phyloP scores from a whole-genome alignment of 78 protist species.

The Cavenderia fasciculata region DNA sequence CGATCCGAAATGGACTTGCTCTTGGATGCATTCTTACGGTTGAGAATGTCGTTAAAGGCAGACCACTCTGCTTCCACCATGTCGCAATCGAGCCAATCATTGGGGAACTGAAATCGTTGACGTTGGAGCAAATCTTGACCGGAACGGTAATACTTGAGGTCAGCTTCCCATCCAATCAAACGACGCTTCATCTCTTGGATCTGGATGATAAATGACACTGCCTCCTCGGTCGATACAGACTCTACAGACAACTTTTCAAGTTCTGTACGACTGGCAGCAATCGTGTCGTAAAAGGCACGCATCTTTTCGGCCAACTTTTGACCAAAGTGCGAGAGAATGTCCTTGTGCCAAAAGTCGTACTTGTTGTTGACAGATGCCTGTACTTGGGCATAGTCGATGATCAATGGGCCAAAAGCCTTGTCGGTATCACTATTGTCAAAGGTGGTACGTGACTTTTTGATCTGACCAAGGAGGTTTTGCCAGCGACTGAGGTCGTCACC shows the following conservation, averaged over 20 bases:
- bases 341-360: conserved; percentile 93
- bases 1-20: conserved; percentile 40
- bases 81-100: conserved; percentile 91
- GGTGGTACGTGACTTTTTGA: conserved; percentile 85
- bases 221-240: conserved; percentile 89
- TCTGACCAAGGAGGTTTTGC: conserved; percentile 78
- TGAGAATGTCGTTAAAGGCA: conserved; percentile 82
- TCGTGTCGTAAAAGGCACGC: conserved; percentile 33
- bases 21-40: conserved; percentile 51
- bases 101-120: conserved; percentile 90
- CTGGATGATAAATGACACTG: conserved; percentile 87
- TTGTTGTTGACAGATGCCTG: conserved; percentile 91
- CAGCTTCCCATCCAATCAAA: conserved; percentile 55
- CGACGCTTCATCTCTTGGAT: conserved; percentile 85
- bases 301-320: conserved; percentile 50
- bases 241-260: conserved; percentile 87
- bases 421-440: conserved; percentile 87
- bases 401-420: conserved; percentile 87
- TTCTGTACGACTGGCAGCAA: conserved; percentile 60
- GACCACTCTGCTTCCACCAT: conserved; percentile 89
- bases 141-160: conserved; percentile 11
- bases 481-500: conserved; percentile 90
- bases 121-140: conserved; percentile 86
- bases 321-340: conserved; percentile 86
- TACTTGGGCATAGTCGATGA: conserved; percentile 90